These are phyloP conservation scores for Neophaeococcomyces mojaviensis DNA, from an alignment of 2,329 filamentous ascomycete species.

Conservation along the genomic window DNA sequence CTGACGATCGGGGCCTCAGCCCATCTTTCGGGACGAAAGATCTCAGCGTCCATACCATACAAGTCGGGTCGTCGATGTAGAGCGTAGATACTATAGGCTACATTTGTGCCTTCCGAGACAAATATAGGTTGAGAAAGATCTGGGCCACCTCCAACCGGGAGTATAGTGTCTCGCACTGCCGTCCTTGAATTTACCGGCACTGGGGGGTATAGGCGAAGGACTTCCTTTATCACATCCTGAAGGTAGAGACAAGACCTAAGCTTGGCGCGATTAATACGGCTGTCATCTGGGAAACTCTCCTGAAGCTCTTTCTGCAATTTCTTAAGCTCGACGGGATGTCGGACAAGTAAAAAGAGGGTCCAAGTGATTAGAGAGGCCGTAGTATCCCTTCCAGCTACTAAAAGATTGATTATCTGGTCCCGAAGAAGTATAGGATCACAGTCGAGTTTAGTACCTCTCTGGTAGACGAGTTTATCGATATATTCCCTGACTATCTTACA, in stretches of 20 bases:
- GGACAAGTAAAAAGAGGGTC: constrained; percentile 31
- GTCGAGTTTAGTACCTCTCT: too few relatives aligned
- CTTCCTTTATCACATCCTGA: constrained; percentile 52
- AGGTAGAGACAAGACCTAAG: constrained; percentile 47
- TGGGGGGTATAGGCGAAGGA: constrained; percentile 54
- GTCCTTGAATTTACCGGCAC: constrained; percentile 61
- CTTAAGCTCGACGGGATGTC: constrained; percentile 41
- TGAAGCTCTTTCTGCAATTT: constrained; percentile 26
- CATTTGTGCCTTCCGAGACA: constrained; percentile 15
- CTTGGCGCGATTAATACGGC: constrained; percentile 11
- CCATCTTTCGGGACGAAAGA: constrained; percentile 21
- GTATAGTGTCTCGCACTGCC: constrained; percentile 42
- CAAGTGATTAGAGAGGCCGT: constrained; percentile 21
- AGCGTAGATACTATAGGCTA: constrained; percentile 50
- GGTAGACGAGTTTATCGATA: too few relatives aligned
- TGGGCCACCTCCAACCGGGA: constrained; percentile 29
- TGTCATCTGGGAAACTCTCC: too few relatives aligned
- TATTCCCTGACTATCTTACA: too few relatives aligned
- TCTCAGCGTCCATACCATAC: constrained; percentile 39
- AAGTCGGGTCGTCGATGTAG: constrained; percentile 62
- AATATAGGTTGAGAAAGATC: constrained; percentile 6
- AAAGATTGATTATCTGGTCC: constrained; percentile 15
- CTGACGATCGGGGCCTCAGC: constrained; percentile 28
- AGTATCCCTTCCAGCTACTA: constrained; percentile 24
- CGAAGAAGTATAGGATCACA: too few relatives aligned